Conservation (phyloP, 2,329 filamentous ascomycete species). For the Apiospora hydei region DNA sequence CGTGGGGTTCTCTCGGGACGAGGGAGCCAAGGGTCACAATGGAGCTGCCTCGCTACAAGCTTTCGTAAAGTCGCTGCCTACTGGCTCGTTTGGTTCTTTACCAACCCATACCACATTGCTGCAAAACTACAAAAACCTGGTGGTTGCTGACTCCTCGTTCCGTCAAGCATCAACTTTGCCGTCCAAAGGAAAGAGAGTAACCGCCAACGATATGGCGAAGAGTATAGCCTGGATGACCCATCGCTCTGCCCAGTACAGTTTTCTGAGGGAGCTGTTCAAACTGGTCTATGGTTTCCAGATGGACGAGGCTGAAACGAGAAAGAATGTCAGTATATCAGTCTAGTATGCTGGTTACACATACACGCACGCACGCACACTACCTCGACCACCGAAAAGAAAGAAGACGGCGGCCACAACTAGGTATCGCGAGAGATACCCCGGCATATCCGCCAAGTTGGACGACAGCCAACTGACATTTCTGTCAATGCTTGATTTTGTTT, state of each 20-base stretch:
- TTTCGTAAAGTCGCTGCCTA: slow-evolving; percentile 78
- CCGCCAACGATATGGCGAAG: slow-evolving; percentile 79
- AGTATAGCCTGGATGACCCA: slow-evolving; percentile 79
- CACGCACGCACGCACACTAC: background rate
- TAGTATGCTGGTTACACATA: slow-evolving; percentile 37
- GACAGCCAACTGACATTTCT: background rate
- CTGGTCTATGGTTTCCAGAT: slow-evolving; percentile 85
- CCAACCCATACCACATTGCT: slow-evolving; percentile 76
- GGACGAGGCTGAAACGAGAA: slow-evolving; percentile 76
- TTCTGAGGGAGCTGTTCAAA: slow-evolving; percentile 82
- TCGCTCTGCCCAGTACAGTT: slow-evolving; percentile 74
- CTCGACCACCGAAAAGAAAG: background rate
- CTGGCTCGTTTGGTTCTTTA: slow-evolving; percentile 78
- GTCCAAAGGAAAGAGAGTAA: slow-evolving; percentile 63
- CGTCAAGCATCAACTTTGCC: slow-evolving; percentile 62
- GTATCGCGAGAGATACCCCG: background rate
- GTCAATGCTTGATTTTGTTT: slow-evolving; percentile 15
- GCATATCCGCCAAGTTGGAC: background rate
- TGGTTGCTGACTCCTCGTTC: slow-evolving; percentile 76
- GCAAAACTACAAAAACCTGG: slow-evolving; percentile 80
- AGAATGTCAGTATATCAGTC: slow-evolving; percentile 68
- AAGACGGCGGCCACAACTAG: background rate
- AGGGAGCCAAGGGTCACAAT: slow-evolving; percentile 52
- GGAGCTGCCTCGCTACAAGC: slow-evolving; percentile 67
- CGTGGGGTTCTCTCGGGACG: slow-evolving; percentile 75